Evolutionary conservation across 164 flowering plant species (phyloP).

Genomic region (Annona squamosa): DNA sequence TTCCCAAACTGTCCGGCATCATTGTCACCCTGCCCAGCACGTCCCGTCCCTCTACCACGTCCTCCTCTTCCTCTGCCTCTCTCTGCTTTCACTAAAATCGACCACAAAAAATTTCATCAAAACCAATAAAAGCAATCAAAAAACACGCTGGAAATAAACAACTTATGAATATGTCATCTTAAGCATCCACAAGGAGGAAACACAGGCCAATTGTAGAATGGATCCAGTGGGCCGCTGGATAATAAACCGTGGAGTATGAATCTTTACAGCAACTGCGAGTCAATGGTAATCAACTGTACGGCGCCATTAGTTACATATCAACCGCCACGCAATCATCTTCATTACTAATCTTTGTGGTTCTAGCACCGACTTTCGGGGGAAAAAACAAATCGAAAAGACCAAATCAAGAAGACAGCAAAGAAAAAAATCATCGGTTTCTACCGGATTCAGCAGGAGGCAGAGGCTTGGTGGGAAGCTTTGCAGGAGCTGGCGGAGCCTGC

Average conservation of each 20-base stretch:
- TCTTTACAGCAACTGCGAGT: not conserved
- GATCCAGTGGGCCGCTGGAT: not conserved
- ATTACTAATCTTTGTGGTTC: not conserved
- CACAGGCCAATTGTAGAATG: not conserved
- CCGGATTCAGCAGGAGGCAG: slow-evolving; percentile 13
- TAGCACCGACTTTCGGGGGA: not conserved
- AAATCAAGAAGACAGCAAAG: not conserved
- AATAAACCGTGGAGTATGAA: not conserved
- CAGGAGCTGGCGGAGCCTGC: slow-evolving; percentile 4
- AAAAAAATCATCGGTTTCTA: not conserved
- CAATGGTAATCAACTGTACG: not conserved
- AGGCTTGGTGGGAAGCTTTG: slow-evolving; percentile 15
- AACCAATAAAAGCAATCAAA: not conserved
- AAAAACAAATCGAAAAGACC: not conserved
- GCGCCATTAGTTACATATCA: not conserved
- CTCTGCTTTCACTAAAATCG: slow-evolving; percentile 15
- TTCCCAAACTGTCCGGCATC: slow-evolving; percentile 14
- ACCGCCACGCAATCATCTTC: not conserved
- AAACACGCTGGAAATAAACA: not conserved
- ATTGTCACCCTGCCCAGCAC: slow-evolving; percentile 10
- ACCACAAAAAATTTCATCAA: not conserved
- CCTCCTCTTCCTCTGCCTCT: slow-evolving; percentile 22
- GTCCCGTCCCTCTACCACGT: slow-evolving; percentile 13
- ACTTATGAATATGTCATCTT: not conserved
- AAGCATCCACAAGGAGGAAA: not conserved